A percentile compares a stretch with the other conserved stretches of the same genome.
phyloP scores from a whole-genome alignment of 768 basidiomycete species.

The Boletus edulis region DNA sequence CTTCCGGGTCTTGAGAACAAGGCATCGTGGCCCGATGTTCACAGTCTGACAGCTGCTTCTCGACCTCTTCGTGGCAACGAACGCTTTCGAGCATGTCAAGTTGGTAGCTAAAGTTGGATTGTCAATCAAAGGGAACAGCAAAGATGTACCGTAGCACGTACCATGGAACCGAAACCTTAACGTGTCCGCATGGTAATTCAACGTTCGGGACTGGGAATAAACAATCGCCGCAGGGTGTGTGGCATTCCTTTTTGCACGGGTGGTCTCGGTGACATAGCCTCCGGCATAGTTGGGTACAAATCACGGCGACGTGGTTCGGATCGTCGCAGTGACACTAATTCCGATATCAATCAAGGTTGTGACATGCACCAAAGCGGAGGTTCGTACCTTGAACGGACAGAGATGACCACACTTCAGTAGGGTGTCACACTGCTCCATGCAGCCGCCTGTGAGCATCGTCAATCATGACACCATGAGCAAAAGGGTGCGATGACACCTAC shows the following conservation, averaged over 20 bases:
- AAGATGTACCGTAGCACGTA: constrained; percentile 22
- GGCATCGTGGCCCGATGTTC: constrained; percentile 49
- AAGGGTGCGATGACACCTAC: constrained; percentile 27
- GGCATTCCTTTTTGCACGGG: constrained; percentile 56
- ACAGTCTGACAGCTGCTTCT: constrained; percentile 47
- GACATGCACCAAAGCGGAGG: not conserved
- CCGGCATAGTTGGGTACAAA: constrained; percentile 48
- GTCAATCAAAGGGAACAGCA: not conserved
- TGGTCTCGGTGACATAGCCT: constrained; percentile 54
- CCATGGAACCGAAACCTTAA: constrained; percentile 45
- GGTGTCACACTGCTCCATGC: constrained; percentile 52
- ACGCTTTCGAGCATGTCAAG: constrained; percentile 45
- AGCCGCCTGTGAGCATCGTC: constrained; percentile 47
- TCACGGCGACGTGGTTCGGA: constrained; percentile 46
- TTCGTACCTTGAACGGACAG: constrained; percentile 56
- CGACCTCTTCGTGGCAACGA: constrained; percentile 41
- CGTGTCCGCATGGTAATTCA: constrained; percentile 58
- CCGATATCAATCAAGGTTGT: not conserved
- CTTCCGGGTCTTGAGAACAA: constrained; percentile 46
- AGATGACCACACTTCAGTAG: constrained; percentile 60
- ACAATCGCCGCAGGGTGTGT: constrained; percentile 53
- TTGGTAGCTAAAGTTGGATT: constrained; percentile 36
- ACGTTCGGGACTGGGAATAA: constrained; percentile 45
- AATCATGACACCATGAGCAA: not conserved
- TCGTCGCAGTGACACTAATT: constrained; percentile 62